phyloP scores from a whole-genome alignment of 805 yeast genomes.

The Wickerhamomyces hampshirensis region DNA sequence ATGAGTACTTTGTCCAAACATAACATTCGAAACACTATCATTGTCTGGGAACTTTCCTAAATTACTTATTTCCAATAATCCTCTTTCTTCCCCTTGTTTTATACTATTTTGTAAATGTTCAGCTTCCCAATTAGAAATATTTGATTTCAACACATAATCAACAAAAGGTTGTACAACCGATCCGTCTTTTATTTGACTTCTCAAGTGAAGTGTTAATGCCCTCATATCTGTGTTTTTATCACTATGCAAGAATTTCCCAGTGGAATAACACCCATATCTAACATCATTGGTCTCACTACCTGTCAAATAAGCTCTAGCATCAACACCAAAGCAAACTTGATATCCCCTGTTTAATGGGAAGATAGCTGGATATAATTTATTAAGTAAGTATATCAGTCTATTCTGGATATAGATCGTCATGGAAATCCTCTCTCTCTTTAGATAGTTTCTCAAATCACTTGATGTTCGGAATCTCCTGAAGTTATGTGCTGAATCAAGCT shows the following conservation, averaged over 20 bases:
- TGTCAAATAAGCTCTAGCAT: not conserved
- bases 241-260: not conserved
- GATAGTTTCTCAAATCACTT: no score
- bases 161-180: no score
- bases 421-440: not conserved
- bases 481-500: no score
- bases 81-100: not conserved
- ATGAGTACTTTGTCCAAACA: not conserved
- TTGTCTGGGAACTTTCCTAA: not conserved
- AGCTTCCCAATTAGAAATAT: no score
- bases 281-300: not conserved
- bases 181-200: no score
- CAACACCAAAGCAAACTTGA: not conserved
- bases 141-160: no score
- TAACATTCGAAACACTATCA: not conserved
- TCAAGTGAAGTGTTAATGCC: no score
- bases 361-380: not conserved
- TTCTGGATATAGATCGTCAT: not conserved
- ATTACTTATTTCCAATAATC: no score
- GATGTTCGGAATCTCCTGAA: no score
- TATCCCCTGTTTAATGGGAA: not conserved
- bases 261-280: conserved; percentile 2
- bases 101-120: no score
- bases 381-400: not conserved
- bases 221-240: no score